phyloP scores from a whole-genome alignment of 192 early-diverging fungal genomes.

The Backusella morwellensis region DNA sequence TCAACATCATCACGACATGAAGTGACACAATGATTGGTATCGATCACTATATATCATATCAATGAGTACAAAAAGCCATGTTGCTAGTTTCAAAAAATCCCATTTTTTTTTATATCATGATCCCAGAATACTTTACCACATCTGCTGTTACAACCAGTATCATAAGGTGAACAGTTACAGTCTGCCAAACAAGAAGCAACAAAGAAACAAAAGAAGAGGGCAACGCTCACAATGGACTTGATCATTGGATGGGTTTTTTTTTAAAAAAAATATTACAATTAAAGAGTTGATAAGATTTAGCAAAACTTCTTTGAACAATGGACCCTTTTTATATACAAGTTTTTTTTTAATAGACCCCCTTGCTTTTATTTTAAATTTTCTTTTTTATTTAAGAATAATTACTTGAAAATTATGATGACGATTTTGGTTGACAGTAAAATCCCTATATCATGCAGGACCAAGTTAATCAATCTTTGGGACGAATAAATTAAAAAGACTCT shows the following conservation, averaged over 20 bases:
- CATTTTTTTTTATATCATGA: neutral
- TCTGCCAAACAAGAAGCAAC: neutral
- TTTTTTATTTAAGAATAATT: neutral
- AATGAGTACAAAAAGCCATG: too few relatives aligned
- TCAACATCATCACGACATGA: conserved; percentile 3
- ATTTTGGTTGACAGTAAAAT: conserved; percentile 1
- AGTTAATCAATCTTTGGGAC: neutral
- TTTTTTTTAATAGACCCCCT: neutral
- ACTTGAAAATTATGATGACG: neutral
- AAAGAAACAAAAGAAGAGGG: neutral
- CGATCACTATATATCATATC: neutral
- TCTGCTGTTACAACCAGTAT: neutral
- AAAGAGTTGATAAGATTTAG: neutral
- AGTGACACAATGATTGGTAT: conserved; percentile 13
- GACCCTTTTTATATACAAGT: neutral
- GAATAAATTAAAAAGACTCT: neutral
- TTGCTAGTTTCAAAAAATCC: neutral
- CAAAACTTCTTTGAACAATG: neutral
- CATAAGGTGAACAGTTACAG: conserved; percentile 6
- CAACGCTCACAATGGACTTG: neutral
- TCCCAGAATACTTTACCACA: conserved; percentile 1
- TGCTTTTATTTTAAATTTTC: neutral
- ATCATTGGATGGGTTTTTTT: neutral
- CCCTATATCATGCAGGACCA: neutral
- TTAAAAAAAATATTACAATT: neutral